Evolutionary conservation across 805 yeast genomes (phyloP), one percentile per base, ranked within the genome.

Genomic region (Saturnispora zaruensis): DNA sequence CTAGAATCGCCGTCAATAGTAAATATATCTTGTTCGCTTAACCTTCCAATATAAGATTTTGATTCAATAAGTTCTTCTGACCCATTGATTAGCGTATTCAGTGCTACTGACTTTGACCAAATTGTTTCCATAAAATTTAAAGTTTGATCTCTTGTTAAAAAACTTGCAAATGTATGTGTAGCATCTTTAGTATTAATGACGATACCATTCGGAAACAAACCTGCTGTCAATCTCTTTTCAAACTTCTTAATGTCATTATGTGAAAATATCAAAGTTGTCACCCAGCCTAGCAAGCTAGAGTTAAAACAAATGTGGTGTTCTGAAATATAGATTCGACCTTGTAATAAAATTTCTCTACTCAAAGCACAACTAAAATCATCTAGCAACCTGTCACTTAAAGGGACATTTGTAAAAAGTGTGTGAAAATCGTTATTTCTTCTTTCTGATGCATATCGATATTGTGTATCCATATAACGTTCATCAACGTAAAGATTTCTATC

Each of bases 321-420:
- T 18, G 95, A 78, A 7, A 93, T 74, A 62, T 87, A 93, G 25
- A 93, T 59, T 46, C 95, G 72, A 3, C 99, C 99, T 61, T 93
- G 97, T 8, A 88, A 68, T 30, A 91, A 70, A 45, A 89, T 87
- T 55, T 91, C 98, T 53, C 88, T 73, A 55, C 90, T 84, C 49
- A 91, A 68, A 0, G 97, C 96, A 71, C 98, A 93, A 25, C 87
- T 79, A 59, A 84, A 90, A 58, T 89, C 97, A 59, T 88, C 96
- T 33, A 91, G 63, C 14, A 91, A 68, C 46, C 83, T 70, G 59
- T 91, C 97, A 43, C 79, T 75, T 23, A 68, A 67, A 2, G 90
- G 85, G 2, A 88, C 69, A 7, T 81, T 72, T 50, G 79, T 73
- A 70, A 91, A 93, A 2, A 83, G 57, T 37, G 71, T 75, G 66